Conservation (phyloP, 768 basidiomycete species). For the Leccinum subtestaceum region DNA sequence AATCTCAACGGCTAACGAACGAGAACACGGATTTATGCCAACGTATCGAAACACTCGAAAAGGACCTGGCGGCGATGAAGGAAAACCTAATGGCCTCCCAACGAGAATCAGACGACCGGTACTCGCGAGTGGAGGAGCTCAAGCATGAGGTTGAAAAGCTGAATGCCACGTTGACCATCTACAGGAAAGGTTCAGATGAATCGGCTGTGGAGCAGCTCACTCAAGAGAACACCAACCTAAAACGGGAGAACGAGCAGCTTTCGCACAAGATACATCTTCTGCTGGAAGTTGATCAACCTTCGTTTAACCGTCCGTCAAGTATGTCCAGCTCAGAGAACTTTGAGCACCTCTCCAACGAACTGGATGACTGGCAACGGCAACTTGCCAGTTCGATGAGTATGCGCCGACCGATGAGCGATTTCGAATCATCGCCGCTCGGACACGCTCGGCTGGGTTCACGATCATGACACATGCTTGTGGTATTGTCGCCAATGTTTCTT, state of each 20-base stretch:
- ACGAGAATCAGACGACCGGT: slow-evolving; percentile 76
- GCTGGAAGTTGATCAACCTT: slow-evolving; percentile 80
- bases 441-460: slow-evolving; percentile 62
- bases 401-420: slow-evolving; percentile 69
- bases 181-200: slow-evolving; percentile 76
- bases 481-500: slow-evolving; percentile 19
- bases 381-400: slow-evolving; percentile 76
- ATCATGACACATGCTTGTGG: slow-evolving; percentile 34
- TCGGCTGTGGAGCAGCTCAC: slow-evolving; percentile 77
- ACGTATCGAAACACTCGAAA: slow-evolving; percentile 71
- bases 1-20: slow-evolving; percentile 62
- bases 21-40: slow-evolving; percentile 77
- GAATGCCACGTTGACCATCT: slow-evolving; percentile 66
- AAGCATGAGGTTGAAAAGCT: slow-evolving; percentile 78
- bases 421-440: slow-evolving; percentile 54
- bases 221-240: slow-evolving; percentile 74
- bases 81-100: slow-evolving; percentile 70
- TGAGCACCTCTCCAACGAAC: slow-evolving; percentile 74
- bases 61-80: slow-evolving; percentile 68
- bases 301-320: slow-evolving; percentile 65
- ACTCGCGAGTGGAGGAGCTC: slow-evolving; percentile 73
- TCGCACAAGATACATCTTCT: slow-evolving; percentile 90
- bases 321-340: slow-evolving; percentile 85
- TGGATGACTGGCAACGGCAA: slow-evolving; percentile 86
- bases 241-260: slow-evolving; percentile 83